phyloP scores from a whole-genome alignment of 139 green algal genomes.

The Picochlorum sp. region DNA sequence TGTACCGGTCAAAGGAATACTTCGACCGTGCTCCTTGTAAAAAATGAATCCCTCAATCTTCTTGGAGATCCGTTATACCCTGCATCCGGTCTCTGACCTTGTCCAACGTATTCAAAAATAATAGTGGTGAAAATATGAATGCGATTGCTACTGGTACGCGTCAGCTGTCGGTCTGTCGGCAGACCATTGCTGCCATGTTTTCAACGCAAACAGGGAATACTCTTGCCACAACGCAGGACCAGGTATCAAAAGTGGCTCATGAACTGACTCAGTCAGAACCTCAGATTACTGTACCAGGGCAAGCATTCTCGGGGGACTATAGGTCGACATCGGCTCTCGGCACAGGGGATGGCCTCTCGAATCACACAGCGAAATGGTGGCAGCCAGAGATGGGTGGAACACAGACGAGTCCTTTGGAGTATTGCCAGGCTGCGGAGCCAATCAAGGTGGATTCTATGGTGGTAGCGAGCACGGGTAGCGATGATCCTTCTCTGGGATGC shows the following conservation, averaged over 20 bases:
- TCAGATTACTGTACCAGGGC: constrained; percentile 7
- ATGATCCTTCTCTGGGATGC: constrained; percentile 68
- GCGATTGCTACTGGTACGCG: too few species aligned
- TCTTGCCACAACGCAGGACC: not conserved
- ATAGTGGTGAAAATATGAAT: too few species aligned
- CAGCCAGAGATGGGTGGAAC: constrained; percentile 33
- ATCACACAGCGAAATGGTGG: constrained; percentile 84
- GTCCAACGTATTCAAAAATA: too few species aligned
- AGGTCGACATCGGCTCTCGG: constrained; percentile 62
- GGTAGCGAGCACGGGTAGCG: constrained; percentile 66
- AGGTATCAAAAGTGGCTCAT: not conserved
- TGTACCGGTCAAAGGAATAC: too few species aligned
- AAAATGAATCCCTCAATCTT: too few species aligned
- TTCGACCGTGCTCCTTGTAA: too few species aligned
- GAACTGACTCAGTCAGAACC: constrained; percentile 3
- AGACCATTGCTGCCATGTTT: too few species aligned
- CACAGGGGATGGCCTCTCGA: constrained; percentile 61
- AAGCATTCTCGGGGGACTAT: constrained; percentile 54
- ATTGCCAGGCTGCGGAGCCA: constrained; percentile 56
- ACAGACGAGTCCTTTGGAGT: constrained; percentile 68
- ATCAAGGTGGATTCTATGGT: constrained; percentile 69
- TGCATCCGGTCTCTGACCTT: too few species aligned
- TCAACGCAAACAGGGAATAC: too few species aligned
- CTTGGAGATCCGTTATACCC: too few species aligned
- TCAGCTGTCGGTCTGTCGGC: too few species aligned